Evolutionary conservation across 2,329 filamentous ascomycete genomes (phyloP), one percentile per base, ranked within the genome.

Genomic region (Alternaria viburni): DNA sequence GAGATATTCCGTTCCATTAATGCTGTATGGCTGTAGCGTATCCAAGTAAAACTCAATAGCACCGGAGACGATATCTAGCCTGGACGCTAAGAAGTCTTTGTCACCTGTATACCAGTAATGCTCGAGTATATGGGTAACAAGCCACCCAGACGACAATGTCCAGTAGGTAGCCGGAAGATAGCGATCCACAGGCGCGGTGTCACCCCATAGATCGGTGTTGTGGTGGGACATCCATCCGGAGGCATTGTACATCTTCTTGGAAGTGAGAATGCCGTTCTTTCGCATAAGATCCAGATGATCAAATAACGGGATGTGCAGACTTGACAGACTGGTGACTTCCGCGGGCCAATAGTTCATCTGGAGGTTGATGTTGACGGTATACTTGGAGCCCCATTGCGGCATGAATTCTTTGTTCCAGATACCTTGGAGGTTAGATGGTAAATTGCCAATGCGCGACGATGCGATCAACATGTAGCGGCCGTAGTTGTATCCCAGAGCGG

Each of bases 271-370:
- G 6, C 72, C 69, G 0, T 69, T 85, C 75, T 67, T 69, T 62
- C 72, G 66, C 65, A 80, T 75, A 4, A 75, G 74, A 17, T 83
- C 78, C 4, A 84, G 72, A 2, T 82, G 69, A 21, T 80, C 74
- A 32, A 85, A 82, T 0, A 86, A 59, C 0, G 84, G 82, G 2
- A 75, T 57, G 17, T 83, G 79, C 3, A 77, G 81, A 47, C 82
- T 81, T 0, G 75, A 61, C 1, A 77, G 63, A 46, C 74, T 70
- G 3, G 68, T 67, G 1, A 63, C 62, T 10, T 72, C 62, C 2
- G 69, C 70, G 5, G 64, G 79, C 84, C 84, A 86, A 67, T 86
- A 86, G 65, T 86, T 86, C 85, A 86, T 86, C 69, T 86, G 80
- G 0, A 81, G 74, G 45, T 86, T 86, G 70, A 86, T 84, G 64